A percentile compares a stretch with the other conserved stretches of the same genome.
Conservation (phyloP, 2,329 filamentous ascomycete species). For the Lachnellula subtilissima region DNA sequence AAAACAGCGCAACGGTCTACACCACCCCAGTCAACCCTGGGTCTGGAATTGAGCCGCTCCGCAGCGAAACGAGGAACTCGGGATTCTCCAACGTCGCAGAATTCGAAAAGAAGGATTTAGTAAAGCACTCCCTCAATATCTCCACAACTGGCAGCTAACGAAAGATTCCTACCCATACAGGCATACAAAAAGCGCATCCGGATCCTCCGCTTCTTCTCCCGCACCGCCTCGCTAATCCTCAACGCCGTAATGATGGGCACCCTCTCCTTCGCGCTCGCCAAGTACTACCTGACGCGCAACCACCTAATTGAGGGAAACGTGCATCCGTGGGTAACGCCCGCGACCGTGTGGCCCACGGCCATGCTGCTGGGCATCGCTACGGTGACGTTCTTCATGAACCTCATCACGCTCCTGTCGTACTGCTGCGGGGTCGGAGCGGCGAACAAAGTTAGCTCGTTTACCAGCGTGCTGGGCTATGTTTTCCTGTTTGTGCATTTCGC, state of each 20-base stretch:
- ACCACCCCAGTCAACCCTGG: not conserved
- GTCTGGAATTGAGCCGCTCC: not conserved
- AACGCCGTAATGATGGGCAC: constrained; percentile 14
- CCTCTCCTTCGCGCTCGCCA: constrained; percentile 15
- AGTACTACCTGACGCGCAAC: constrained; percentile 18
- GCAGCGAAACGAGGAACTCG: not conserved
- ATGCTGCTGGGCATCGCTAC: constrained; percentile 15
- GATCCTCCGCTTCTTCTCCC: constrained; percentile 18
- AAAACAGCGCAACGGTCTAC: not conserved
- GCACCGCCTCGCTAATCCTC: constrained; percentile 14
- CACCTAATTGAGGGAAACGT: constrained; percentile 1
- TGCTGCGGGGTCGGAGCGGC: constrained; percentile 14
- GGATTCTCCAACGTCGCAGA: not conserved
- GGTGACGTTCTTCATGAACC: constrained; percentile 17
- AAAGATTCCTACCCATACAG: constrained; percentile 3
- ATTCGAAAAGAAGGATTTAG: constrained; percentile 13
- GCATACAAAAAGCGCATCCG: constrained; percentile 19
- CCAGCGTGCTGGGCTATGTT: constrained; percentile 4
- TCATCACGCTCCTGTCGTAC: constrained; percentile 12
- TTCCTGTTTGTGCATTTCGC: constrained; percentile 11
- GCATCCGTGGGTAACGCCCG: constrained; percentile 10
- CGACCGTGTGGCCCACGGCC: constrained; percentile 17
- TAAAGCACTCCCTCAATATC: not conserved
- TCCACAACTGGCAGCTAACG: not conserved
- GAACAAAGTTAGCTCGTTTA: constrained; percentile 10